phyloP scores from a whole-genome alignment of 1,284 basidiomycete genomes.

The Takashimella koratensis region DNA sequence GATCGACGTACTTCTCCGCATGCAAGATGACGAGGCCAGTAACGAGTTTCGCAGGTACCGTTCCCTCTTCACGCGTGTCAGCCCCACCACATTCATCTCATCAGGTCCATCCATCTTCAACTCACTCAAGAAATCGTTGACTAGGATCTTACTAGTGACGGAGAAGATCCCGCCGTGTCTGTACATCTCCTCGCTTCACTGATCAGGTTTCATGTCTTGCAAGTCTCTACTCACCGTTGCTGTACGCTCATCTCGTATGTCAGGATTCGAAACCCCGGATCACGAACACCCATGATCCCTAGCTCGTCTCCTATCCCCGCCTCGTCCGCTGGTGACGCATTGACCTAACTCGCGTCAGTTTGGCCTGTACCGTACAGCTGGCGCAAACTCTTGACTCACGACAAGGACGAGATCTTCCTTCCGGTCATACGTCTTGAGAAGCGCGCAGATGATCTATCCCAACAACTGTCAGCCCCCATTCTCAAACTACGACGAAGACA shows the following conservation, averaged over 20 bases:
- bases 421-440: constrained; percentile 89
- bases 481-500: not conserved
- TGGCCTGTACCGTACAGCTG: not conserved
- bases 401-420: constrained; percentile 78
- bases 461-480: not conserved
- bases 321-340: constrained; percentile 83
- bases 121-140: constrained; percentile 84
- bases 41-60: constrained; percentile 78
- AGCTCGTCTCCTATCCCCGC: constrained; percentile 87
- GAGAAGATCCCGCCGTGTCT: constrained; percentile 83
- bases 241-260: constrained; percentile 78
- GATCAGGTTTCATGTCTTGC: not conserved
- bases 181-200: constrained; percentile 76
- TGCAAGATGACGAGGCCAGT: constrained; percentile 92
- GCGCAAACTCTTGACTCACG: constrained; percentile 52
- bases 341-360: constrained; percentile 47
- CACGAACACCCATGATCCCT: constrained; percentile 82
- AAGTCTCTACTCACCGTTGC: constrained; percentile 60
- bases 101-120: constrained; percentile 3
- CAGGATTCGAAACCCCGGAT: constrained; percentile 77
- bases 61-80: no score
- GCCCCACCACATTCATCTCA: no score
- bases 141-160: constrained; percentile 88
- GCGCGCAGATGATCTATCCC: constrained; percentile 66
- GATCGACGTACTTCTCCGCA: constrained; percentile 72